phyloP scores from a whole-genome alignment of 768 basidiomycete species.

The Termitomyces sp. region DNA sequence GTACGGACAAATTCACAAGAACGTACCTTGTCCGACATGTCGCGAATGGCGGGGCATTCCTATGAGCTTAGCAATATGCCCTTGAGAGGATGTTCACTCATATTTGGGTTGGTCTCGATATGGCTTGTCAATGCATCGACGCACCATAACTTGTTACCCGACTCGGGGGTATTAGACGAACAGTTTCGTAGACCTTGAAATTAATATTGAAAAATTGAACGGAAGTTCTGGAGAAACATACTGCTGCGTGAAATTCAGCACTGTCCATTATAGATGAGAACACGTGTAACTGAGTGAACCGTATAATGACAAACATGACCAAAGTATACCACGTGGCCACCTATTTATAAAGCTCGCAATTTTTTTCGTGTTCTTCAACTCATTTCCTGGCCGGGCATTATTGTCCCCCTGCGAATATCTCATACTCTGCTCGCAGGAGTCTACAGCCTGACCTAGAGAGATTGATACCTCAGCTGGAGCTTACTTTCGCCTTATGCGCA shows the following conservation, averaged over 20 bases:
- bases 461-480: constrained; percentile 28
- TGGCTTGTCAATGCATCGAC: constrained; percentile 1
- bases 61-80: constrained; percentile 74
- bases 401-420: constrained; percentile 29
- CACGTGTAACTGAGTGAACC: neutral
- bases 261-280: constrained; percentile 37
- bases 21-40: constrained; percentile 76
- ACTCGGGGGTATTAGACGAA: constrained; percentile 61
- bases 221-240: constrained; percentile 19
- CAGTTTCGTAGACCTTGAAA: constrained; percentile 63
- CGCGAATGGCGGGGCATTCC: constrained; percentile 77
- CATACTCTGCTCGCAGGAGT: constrained; percentile 25
- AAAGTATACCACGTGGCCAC: constrained; percentile 9
- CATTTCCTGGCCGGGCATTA: constrained; percentile 27
- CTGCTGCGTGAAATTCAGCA: constrained; percentile 59
- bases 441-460: constrained; percentile 26
- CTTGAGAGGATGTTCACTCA: constrained; percentile 26
- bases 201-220: neutral
- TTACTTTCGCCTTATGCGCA: constrained; percentile 18
- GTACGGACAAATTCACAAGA: neutral
- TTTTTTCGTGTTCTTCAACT: constrained; percentile 17
- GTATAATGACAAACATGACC: constrained; percentile 4
- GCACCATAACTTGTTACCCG: constrained; percentile 75
- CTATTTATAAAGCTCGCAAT: constrained; percentile 3
- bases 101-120: neutral